Evolutionary conservation across 768 basidiomycete species (phyloP).

Genomic region (Panus rudis): DNA sequence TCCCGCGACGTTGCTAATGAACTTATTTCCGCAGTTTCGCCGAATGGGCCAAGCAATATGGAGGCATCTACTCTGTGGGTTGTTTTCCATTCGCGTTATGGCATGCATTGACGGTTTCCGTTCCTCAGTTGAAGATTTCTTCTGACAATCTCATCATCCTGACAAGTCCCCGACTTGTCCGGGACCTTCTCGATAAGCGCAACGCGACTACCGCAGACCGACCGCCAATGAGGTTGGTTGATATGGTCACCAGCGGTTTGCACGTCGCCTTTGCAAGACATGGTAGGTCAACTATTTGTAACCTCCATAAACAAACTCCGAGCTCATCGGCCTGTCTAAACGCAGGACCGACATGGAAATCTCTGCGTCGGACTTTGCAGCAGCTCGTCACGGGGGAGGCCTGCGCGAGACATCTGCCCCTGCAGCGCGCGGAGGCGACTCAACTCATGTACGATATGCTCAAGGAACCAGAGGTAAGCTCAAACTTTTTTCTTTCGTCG

Average conservation of each 20-base stretch:
- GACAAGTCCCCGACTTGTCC: slow-evolving; percentile 15
- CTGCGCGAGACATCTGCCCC: slow-evolving; percentile 14
- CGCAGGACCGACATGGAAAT: neutral
- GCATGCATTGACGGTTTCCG: neutral
- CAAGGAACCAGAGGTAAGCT: slow-evolving; percentile 19
- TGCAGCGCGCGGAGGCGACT: slow-evolving; percentile 24
- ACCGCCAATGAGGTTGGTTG: slow-evolving; percentile 16
- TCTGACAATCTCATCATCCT: slow-evolving; percentile 15
- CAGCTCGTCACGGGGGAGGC: slow-evolving; percentile 14
- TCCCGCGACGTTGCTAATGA: no score
- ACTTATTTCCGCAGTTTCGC: no score
- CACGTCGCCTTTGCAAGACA: neutral
- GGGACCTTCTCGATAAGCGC: slow-evolving; percentile 24
- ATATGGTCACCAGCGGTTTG: slow-evolving; percentile 14
- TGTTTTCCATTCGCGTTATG: slow-evolving; percentile 9
- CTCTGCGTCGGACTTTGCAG: neutral
- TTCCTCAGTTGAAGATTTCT: neutral
- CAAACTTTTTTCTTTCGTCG: neutral
- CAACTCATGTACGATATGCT: slow-evolving; percentile 26
- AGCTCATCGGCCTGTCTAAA: no score
- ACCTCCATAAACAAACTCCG: no score
- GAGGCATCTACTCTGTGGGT: slow-evolving; percentile 23
- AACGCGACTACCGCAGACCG: slow-evolving; percentile 19
- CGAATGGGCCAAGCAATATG: slow-evolving; percentile 23
- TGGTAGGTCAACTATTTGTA: neutral